Percentiles rank a stretch among this genome's conserved stretches.
phyloP scores from a whole-genome alignment of 176 grass and related monocot species.

The Phragmites australis region DNA sequence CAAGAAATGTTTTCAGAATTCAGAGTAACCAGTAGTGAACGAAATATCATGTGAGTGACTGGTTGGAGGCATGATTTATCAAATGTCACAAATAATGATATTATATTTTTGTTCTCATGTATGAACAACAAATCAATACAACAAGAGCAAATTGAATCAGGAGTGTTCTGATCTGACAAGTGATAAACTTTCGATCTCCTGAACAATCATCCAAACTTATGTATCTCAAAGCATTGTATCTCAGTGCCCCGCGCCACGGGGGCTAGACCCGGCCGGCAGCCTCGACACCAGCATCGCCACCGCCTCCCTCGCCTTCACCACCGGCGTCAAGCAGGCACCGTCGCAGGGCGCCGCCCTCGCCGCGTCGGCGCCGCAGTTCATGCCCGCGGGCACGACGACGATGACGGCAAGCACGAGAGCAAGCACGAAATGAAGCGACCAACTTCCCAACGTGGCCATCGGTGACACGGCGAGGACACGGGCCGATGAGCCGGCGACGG shows the following conservation, averaged over 20 bases:
- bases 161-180: background rate
- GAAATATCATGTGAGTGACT: background rate
- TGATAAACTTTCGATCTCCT: background rate
- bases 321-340: background rate
- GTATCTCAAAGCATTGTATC: background rate
- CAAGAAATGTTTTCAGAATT: background rate
- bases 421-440: background rate
- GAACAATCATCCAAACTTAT: background rate
- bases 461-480: background rate
- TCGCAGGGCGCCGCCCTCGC: background rate
- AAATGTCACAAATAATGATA: background rate
- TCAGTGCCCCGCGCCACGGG: background rate
- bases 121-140: background rate
- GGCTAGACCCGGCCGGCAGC: constrained; percentile 7
- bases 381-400: background rate
- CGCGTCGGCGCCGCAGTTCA: background rate
- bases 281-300: background rate
- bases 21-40: background rate
- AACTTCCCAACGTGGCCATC: background rate
- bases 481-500: background rate
- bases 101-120: background rate
- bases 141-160: background rate
- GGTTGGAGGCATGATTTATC: background rate
- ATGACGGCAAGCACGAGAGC: background rate
- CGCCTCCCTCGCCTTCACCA: background rate